phyloP scores from a whole-genome alignment of 129 eudicot species.

The Flaveria brownii region DNA sequence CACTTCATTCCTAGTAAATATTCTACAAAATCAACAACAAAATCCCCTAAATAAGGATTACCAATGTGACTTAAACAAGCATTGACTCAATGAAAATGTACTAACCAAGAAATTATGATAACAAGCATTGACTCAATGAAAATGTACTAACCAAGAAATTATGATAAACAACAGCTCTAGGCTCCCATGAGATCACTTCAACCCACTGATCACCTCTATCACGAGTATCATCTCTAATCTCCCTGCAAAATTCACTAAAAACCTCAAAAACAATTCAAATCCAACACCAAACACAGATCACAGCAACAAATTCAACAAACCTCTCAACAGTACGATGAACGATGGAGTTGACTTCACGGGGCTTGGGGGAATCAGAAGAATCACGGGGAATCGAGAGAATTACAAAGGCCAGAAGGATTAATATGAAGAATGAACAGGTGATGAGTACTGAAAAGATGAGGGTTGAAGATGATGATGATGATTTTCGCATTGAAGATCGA shows the following conservation, averaged over 20 bases:
- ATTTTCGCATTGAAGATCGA: slow-evolving; percentile 28
- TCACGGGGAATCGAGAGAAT: slow-evolving; percentile 21
- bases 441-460: slow-evolving; percentile 29
- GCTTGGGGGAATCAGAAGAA: slow-evolving; percentile 26
- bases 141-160: slow-evolving; percentile 63
- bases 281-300: slow-evolving; percentile 21
- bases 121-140: slow-evolving; percentile 14
- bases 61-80: background rate
- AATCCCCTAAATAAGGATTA: background rate
- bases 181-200: slow-evolving; percentile 92
- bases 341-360: slow-evolving; percentile 37
- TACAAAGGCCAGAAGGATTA: slow-evolving; percentile 28
- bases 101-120: slow-evolving; percentile 81
- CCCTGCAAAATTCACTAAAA: slow-evolving; percentile 28
- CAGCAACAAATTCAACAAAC: slow-evolving; percentile 37
- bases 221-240: slow-evolving; percentile 33
- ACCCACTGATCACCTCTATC: slow-evolving; percentile 72
- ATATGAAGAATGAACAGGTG: slow-evolving; percentile 26
- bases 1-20: background rate
- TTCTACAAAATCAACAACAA: background rate
- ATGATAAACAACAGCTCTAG: slow-evolving; percentile 79
- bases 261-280: background rate
- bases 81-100: slow-evolving; percentile 19
- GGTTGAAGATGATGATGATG: slow-evolving; percentile 35
- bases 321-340: slow-evolving; percentile 33